Evolutionary conservation across 495 filamentous ascomycete species (phyloP).

Genomic region (Bryoglossum gracile): DNA sequence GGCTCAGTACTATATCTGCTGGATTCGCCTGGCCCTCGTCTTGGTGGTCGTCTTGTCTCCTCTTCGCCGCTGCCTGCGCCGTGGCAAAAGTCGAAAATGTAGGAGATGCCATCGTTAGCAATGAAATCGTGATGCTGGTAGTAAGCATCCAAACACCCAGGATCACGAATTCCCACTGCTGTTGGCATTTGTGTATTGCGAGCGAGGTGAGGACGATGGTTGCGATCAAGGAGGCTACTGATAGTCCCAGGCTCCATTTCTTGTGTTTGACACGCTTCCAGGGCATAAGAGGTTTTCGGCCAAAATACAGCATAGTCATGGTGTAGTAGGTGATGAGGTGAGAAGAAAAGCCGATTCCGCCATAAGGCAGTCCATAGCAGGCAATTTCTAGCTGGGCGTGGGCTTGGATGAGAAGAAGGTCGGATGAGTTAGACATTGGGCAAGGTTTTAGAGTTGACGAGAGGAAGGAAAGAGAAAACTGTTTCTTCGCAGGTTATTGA

Average conservation of each 20-base stretch:
- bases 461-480: no score
- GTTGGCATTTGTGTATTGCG: not conserved
- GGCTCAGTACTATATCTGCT: no score
- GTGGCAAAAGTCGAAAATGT: no score
- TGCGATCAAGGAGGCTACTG: not conserved
- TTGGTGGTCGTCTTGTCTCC: not conserved
- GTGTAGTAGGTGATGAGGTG: conserved; percentile 1
- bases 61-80: no score
- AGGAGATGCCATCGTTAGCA: not conserved
- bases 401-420: no score
- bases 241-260: not conserved
- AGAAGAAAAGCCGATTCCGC: not conserved
- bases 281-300: not conserved
- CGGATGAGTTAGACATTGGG: no score
- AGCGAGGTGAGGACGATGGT: not conserved
- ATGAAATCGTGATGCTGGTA: not conserved
- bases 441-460: no score
- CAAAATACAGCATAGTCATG: not conserved
- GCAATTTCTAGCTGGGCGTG: no score
- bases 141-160: not conserved
- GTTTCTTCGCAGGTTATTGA: no score
- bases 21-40: not conserved
- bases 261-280: not conserved
- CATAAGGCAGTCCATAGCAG: not conserved
- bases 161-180: not conserved